A percentile compares a stretch with the other conserved stretches of the same genome.
Conservation (phyloP, 805 yeast species). For the Teunomyces tritomae region DNA sequence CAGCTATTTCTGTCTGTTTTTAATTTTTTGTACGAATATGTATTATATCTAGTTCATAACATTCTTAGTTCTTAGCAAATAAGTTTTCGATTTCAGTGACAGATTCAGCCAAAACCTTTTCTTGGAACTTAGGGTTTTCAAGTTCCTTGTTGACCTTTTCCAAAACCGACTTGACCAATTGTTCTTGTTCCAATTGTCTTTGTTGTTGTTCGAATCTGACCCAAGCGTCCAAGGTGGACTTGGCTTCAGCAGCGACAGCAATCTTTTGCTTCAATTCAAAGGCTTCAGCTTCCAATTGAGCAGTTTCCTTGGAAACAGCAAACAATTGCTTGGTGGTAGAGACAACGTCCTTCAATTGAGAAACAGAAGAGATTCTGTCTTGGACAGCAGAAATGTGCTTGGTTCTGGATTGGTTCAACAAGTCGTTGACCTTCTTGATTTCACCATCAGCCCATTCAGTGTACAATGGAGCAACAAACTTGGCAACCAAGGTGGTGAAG, state of each 20-base stretch:
- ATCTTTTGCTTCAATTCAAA: slow-evolving; percentile 92
- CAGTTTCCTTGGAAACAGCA: slow-evolving; percentile 95
- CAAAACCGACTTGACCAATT: slow-evolving; percentile 81
- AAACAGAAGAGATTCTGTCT: slow-evolving; percentile 84
- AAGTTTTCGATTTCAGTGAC: slow-evolving; percentile 88
- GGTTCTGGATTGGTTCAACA: slow-evolving; percentile 83
- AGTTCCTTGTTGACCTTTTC: slow-evolving; percentile 85
- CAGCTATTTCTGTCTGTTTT: background rate
- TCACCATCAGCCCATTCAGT: slow-evolving; percentile 90
- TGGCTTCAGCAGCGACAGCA: slow-evolving; percentile 85
- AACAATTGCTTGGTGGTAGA: slow-evolving; percentile 87
- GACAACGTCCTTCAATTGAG: slow-evolving; percentile 88
- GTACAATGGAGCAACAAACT: slow-evolving; percentile 90
- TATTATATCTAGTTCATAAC: slow-evolving; percentile 5
- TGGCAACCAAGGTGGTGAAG: slow-evolving; percentile 72
- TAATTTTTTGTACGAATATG: slow-evolving; percentile 1
- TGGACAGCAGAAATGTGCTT: slow-evolving; percentile 92
- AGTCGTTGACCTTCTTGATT: slow-evolving; percentile 73
- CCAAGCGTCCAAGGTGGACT: slow-evolving; percentile 96
- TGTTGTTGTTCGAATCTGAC: slow-evolving; percentile 96
- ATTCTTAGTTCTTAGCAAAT: slow-evolving; percentile 49
- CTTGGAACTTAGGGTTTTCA: slow-evolving; percentile 88
- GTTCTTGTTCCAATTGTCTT: slow-evolving; percentile 94
- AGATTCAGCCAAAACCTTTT: slow-evolving; percentile 84
- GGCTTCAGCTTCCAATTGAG: slow-evolving; percentile 89